A percentile compares a stretch with the other conserved stretches of the same genome.
phyloP scores from a whole-genome alignment of 164 flowering plant genomes.

The Tetracentron sinense region DNA sequence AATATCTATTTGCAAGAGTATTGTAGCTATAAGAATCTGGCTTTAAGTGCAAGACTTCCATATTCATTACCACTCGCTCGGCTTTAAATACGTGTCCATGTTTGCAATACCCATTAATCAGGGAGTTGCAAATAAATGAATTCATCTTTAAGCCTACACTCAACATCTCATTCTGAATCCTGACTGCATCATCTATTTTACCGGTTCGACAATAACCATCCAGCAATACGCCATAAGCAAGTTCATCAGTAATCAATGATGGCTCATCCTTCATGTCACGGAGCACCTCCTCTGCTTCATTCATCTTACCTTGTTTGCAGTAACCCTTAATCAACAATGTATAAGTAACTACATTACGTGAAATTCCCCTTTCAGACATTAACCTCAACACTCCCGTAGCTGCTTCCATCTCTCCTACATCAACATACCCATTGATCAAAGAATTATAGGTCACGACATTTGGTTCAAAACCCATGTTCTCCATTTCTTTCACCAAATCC shows the following conservation, averaged over 20 bases:
- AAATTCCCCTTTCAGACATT: slow-evolving; percentile 54
- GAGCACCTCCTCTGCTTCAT: slow-evolving; percentile 66
- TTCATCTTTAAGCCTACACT: slow-evolving; percentile 58
- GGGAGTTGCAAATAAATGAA: slow-evolving; percentile 53
- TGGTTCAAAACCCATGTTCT: slow-evolving; percentile 52
- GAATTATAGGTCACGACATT: slow-evolving; percentile 65
- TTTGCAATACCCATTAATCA: slow-evolving; percentile 81
- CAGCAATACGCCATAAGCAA: slow-evolving; percentile 60
- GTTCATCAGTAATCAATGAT: slow-evolving; percentile 48
- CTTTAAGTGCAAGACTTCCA: slow-evolving; percentile 49
- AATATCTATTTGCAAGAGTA: slow-evolving; percentile 72
- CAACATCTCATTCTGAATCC: slow-evolving; percentile 65
- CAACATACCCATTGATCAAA: slow-evolving; percentile 71
- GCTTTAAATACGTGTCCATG: slow-evolving; percentile 55
- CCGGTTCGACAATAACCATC: slow-evolving; percentile 68
- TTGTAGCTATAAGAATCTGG: slow-evolving; percentile 73
- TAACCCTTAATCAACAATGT: slow-evolving; percentile 71
- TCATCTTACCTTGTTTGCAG: slow-evolving; percentile 52
- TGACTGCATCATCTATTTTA: slow-evolving; percentile 67
- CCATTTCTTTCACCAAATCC: slow-evolving; percentile 57
- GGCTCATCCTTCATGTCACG: slow-evolving; percentile 32
- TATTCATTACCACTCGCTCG: slow-evolving; percentile 34
- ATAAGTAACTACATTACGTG: slow-evolving; percentile 49
- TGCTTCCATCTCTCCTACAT: slow-evolving; percentile 48
- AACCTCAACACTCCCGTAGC: slow-evolving; percentile 44